Evolutionary conservation across 768 basidiomycete species (phyloP).

Genomic region (Lyophyllum atratum): DNA sequence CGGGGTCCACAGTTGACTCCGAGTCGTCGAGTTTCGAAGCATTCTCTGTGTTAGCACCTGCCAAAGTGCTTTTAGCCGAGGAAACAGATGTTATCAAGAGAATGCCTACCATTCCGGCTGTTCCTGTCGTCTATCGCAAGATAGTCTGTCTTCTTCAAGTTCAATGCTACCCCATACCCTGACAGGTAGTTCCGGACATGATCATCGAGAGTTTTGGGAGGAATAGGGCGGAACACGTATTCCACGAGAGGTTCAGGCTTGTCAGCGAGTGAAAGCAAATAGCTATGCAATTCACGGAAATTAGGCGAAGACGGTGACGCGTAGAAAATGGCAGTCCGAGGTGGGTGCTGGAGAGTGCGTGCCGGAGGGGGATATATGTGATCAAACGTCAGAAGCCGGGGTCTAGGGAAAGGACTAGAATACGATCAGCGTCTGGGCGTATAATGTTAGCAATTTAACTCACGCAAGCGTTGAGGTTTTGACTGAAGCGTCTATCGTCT

Average conservation of each 20-base stretch:
- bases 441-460: constrained; percentile 11
- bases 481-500: constrained; percentile 46
- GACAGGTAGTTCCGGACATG: constrained; percentile 54
- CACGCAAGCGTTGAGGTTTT: constrained; percentile 25
- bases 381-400: constrained; percentile 72
- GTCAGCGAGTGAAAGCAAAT: constrained; percentile 55
- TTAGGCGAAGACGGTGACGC: constrained; percentile 63
- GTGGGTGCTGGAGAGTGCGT: constrained; percentile 45
- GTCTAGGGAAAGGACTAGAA: constrained; percentile 35
- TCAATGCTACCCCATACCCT: constrained; percentile 90
- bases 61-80: constrained; percentile 1
- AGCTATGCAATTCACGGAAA: constrained; percentile 70
- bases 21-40: constrained; percentile 24
- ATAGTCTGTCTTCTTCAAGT: constrained; percentile 97
- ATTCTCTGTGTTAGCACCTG: constrained; percentile 8
- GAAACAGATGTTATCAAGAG: background rate
- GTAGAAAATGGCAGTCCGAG: constrained; percentile 77
- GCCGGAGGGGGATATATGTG: constrained; percentile 63
- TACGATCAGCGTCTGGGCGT: background rate
- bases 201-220: constrained; percentile 32
- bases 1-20: constrained; percentile 31
- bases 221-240: constrained; percentile 76
- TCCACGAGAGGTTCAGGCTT: constrained; percentile 51
- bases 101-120: constrained; percentile 23
- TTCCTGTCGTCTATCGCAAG: constrained; percentile 88